Base-by-base conservation (phyloP, 2,329 filamentous ascomycete species). In the Stylonectria norvegica region DNA sequence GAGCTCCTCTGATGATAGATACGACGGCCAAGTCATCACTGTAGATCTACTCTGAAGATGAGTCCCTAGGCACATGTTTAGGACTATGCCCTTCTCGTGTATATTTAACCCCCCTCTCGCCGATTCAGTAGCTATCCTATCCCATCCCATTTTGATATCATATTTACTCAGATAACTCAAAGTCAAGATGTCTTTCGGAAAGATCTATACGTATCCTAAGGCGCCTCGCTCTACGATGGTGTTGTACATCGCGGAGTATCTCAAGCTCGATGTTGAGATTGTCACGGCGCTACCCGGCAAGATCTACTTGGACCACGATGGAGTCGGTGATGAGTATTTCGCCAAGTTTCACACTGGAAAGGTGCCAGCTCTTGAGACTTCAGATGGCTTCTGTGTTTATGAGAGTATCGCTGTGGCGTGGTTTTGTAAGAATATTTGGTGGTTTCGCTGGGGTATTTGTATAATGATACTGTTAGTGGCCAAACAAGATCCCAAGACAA, bases 191-290 rank as follows among this genome's bases (percentile, higher is more conserved):
- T 30, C 38, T 2, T 38, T 36, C n/a, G 35, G 32, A 16, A 41
- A 38, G n/a, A 41, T 42, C 31, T 45, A 42, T 31, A 45, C 42
- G 5, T 45, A 45, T 28, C 42, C 42, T 10, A 45, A 45, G 20
- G 42, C 42, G 8, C 42, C 42, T 23, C 38, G 42, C 28, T 45
- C 42, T 25, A 45, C 42, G 6, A 45, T 45, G 42, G 42, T 45
- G 28, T 33, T 45, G 23, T 45, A 45, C 34, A 35, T 45, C 11
- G 42, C 42, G n/a, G 42, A 38, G 42, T 17, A 34, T 4, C 31
- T 45, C 3, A 36, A 45, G 16, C 17, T 45, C 5, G 42, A 45
- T 11, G 31, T 42, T 14, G 42, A 45, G n/a, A 29, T 45, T 14
- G 25, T 45, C 2, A 42, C 40, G n/a, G 42, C 42, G 8, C 37